These are phyloP conservation scores for Aquilaria sinensis DNA, from an alignment of 345 rosid genomes.

Conservation along the genomic window DNA sequence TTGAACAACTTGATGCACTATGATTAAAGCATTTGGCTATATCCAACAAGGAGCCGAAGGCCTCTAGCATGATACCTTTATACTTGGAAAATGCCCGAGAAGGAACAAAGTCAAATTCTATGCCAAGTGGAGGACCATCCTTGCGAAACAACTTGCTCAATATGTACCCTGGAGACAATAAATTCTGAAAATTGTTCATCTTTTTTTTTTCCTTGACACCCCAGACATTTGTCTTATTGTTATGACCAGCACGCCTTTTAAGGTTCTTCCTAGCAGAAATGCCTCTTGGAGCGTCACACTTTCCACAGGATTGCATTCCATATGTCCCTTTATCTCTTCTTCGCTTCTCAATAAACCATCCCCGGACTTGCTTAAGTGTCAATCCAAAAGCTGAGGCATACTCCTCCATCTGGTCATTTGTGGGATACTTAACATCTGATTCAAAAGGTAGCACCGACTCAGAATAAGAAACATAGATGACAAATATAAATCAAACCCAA, in stretches of 20 bases:
- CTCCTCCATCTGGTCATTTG: slow-evolving; percentile 40
- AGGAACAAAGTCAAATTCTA: slow-evolving; percentile 60
- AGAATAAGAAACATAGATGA: slow-evolving; percentile 2
- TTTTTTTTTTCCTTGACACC: slow-evolving; percentile 22
- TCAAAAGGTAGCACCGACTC: slow-evolving; percentile 14
- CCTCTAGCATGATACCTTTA: slow-evolving; percentile 20
- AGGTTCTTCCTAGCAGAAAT: slow-evolving; percentile 13
- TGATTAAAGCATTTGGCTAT: background rate
- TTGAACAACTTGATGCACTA: background rate
- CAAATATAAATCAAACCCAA: background rate
- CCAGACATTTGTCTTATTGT: slow-evolving; percentile 4
- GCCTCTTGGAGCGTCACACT: slow-evolving; percentile 8
- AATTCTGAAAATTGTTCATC: slow-evolving; percentile 33
- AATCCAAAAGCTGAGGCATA: slow-evolving; percentile 48
- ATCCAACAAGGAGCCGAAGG: background rate
- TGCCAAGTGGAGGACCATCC: slow-evolving; percentile 92
- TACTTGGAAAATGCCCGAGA: slow-evolving; percentile 19
- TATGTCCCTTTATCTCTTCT: slow-evolving; percentile 42
- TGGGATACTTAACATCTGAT: slow-evolving; percentile 63
- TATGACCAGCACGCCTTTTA: slow-evolving; percentile 11
- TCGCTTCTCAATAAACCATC: slow-evolving; percentile 73
- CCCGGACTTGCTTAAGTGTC: slow-evolving; percentile 65
- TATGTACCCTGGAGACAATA: slow-evolving; percentile 53
- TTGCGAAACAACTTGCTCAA: slow-evolving; percentile 69
- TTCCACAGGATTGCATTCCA: slow-evolving; percentile 12